These are phyloP conservation scores for Cutaneotrichosporon mucoides DNA, from an alignment of 1,284 basidiomycete genomes.

Conservation along the genomic window DNA sequence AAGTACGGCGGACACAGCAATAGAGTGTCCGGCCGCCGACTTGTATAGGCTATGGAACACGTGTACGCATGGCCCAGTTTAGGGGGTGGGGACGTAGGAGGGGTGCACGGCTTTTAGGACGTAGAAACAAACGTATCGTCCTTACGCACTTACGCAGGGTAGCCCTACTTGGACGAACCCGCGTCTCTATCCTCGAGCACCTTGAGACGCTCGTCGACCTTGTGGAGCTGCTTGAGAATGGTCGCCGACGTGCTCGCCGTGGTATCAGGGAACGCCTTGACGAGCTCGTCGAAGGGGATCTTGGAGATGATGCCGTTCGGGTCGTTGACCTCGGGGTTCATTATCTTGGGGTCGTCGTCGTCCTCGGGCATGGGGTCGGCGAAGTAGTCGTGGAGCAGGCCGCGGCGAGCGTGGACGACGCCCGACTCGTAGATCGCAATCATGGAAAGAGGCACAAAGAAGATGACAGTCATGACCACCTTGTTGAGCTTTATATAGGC, in stretches of 20 bases:
- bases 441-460: slow-evolving; percentile 68
- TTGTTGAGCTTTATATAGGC: slow-evolving; percentile 62
- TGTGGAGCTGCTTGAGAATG: slow-evolving; percentile 63
- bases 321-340: slow-evolving; percentile 55
- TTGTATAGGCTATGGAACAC: slow-evolving; percentile 1
- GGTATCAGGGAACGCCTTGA: slow-evolving; percentile 65
- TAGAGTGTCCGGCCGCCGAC: neutral
- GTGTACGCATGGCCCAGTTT: neutral
- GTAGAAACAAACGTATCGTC: too few relatives aligned
- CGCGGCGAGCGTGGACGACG: slow-evolving; percentile 51
- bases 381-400: slow-evolving; percentile 65
- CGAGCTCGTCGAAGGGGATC: slow-evolving; percentile 68
- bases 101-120: too few relatives aligned
- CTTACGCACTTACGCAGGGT: too few relatives aligned
- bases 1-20: neutral
- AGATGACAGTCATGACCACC: slow-evolving; percentile 67
- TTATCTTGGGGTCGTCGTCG: slow-evolving; percentile 62
- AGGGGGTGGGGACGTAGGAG: too few relatives aligned
- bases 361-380: slow-evolving; percentile 58
- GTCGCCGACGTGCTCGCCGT: slow-evolving; percentile 60
- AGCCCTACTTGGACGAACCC: too few relatives aligned
- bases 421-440: slow-evolving; percentile 75
- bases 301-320: slow-evolving; percentile 59
- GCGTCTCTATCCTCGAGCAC: slow-evolving; percentile 51
- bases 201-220: slow-evolving; percentile 59